phyloP scores from a whole-genome alignment of 768 basidiomycete species.

The Kwoniella heveanensis region DNA sequence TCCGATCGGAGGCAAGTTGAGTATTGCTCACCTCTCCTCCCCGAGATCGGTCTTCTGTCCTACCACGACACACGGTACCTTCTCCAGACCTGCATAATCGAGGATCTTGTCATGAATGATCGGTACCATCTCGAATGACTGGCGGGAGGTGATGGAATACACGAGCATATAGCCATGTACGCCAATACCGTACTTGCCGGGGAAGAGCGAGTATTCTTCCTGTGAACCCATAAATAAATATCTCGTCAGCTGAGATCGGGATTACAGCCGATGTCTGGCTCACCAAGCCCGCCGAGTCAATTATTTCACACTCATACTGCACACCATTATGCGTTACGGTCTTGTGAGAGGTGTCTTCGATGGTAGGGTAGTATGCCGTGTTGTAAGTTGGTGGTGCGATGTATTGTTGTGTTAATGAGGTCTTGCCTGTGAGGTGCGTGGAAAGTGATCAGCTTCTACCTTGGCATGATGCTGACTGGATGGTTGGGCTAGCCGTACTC shows the following conservation, averaged over 20 bases:
- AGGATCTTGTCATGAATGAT: conserved; percentile 91
- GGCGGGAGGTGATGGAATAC: conserved; percentile 84
- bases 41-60: conserved; percentile 87
- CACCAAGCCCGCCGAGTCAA: conserved; percentile 97
- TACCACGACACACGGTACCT: conserved; percentile 90
- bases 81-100: conserved; percentile 77
- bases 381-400: conserved; percentile 82
- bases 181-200: conserved; percentile 90
- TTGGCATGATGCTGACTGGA: neutral
- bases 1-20: neutral
- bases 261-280: conserved; percentile 40
- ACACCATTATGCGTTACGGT: conserved; percentile 81
- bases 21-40: conserved; percentile 64
- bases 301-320: conserved; percentile 94
- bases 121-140: conserved; percentile 92
- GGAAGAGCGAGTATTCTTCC: conserved; percentile 96
- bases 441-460: conserved; percentile 8
- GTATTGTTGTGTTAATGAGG: conserved; percentile 88
- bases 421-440: conserved; percentile 68
- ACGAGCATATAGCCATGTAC: conserved; percentile 97
- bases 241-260: neutral
- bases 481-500: conserved; percentile 31
- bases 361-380: conserved; percentile 93
- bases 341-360: conserved; percentile 85
- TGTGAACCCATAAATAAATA: conserved; percentile 48